Evolutionary conservation across 2,329 filamentous ascomycete species (phyloP).

Genomic region (Metarhizium anisopliae): DNA sequence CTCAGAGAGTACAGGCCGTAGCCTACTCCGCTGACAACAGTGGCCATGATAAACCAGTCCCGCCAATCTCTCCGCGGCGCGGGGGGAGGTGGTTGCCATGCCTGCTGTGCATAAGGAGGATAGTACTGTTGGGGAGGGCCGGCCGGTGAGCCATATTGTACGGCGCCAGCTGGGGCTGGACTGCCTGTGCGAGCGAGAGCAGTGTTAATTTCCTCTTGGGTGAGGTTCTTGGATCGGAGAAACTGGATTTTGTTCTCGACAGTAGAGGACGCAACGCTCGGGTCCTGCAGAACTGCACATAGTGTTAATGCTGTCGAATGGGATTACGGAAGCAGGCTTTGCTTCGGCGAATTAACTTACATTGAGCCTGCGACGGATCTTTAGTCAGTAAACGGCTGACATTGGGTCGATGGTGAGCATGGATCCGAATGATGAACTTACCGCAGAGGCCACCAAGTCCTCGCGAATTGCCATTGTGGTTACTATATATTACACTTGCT

Average conservation of each 20-base stretch:
- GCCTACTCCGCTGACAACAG: slow-evolving; percentile 78
- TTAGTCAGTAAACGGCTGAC: background rate
- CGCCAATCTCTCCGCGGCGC: slow-evolving; percentile 84
- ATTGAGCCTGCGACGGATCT: slow-evolving; percentile 28
- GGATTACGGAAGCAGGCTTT: background rate
- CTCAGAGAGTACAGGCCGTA: slow-evolving; percentile 85
- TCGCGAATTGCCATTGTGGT: slow-evolving; percentile 75
- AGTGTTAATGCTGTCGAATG: background rate
- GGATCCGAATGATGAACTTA: slow-evolving; percentile 26
- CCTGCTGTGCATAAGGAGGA: slow-evolving; percentile 40
- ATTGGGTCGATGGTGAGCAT: background rate
- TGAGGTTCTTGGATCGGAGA: slow-evolving; percentile 92
- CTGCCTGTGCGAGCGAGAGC: slow-evolving; percentile 69
- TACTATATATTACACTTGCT: slow-evolving; percentile 9
- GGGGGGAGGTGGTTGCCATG: slow-evolving; percentile 50
- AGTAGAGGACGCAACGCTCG: slow-evolving; percentile 81
- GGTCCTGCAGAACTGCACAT: slow-evolving; percentile 76
- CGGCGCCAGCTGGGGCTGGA: slow-evolving; percentile 30
- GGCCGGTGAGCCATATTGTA: slow-evolving; percentile 34
- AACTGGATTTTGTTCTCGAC: slow-evolving; percentile 90
- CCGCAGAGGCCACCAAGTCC: slow-evolving; percentile 80
- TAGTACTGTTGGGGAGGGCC: slow-evolving; percentile 35
- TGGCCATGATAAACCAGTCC: slow-evolving; percentile 99
- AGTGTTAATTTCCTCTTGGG: slow-evolving; percentile 85
- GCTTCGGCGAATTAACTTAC: slow-evolving; percentile 21